Evolutionary conservation across 306 rosid genomes (phyloP).

Genomic region (Morella rubra): DNA sequence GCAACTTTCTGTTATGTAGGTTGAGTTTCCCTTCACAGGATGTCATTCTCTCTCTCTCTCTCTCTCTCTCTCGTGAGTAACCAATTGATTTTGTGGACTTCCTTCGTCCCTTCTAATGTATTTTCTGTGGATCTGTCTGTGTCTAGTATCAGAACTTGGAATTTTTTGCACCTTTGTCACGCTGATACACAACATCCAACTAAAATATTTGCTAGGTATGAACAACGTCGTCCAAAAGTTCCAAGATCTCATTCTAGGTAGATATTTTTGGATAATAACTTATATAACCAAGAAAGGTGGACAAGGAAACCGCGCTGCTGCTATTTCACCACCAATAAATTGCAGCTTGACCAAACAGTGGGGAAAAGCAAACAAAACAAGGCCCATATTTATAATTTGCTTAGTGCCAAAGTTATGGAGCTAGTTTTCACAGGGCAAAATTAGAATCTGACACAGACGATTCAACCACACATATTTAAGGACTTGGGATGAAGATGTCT

Average conservation of each 20-base stretch:
- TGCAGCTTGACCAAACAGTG: not conserved
- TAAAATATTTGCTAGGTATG: conserved; percentile 13
- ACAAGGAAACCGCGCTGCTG: not conserved
- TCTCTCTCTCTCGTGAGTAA: conserved; percentile 47
- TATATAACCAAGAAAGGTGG: conserved; percentile 3
- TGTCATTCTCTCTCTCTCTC: conserved; percentile 10
- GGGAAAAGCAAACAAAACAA: not conserved
- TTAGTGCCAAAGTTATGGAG: too few species aligned
- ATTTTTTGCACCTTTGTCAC: conserved; percentile 29
- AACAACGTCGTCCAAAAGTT: not conserved
- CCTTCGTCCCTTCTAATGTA: conserved; percentile 47
- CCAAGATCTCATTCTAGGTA: not conserved
- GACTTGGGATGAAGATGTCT: not conserved
- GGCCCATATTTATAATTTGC: too few species aligned
- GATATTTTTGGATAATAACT: conserved; percentile 9
- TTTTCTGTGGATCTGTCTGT: conserved; percentile 48
- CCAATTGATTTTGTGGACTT: conserved; percentile 32
- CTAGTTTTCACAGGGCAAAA: too few species aligned
- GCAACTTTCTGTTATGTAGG: conserved; percentile 29
- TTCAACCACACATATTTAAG: not conserved
- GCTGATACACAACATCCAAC: conserved; percentile 13
- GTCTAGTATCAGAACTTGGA: conserved; percentile 38
- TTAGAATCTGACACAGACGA: not conserved
- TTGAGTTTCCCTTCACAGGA: conserved; percentile 38
- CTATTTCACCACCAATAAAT: not conserved